Conservation (phyloP, 352 stramenopile species). For the Phytophthora cryptogea region DNA sequence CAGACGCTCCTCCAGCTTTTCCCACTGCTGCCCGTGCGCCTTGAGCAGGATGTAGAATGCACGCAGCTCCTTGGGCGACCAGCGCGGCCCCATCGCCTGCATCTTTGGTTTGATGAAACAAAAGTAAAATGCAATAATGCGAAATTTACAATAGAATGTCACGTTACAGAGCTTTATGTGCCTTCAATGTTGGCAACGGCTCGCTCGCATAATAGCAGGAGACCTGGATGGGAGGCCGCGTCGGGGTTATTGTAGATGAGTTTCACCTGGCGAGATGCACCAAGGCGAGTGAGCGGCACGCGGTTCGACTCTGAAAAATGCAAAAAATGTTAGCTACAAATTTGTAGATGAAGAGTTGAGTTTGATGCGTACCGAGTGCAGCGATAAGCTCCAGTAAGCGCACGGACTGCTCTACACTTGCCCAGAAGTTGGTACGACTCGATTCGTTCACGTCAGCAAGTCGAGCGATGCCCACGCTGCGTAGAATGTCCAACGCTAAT, state of each 20-base stretch:
- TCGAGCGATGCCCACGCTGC: constrained; percentile 24
- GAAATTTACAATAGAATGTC: too few relatives aligned
- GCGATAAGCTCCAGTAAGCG: constrained; percentile 58
- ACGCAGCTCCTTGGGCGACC: constrained; percentile 67
- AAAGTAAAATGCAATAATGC: too few relatives aligned
- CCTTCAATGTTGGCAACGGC: constrained; percentile 63
- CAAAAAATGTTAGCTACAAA: neutral
- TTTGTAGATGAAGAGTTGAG: neutral
- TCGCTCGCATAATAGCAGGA: constrained; percentile 60
- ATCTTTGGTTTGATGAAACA: too few relatives aligned
- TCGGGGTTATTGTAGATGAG: constrained; percentile 60
- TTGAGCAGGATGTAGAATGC: constrained; percentile 71
- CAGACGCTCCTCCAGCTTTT: constrained; percentile 53
- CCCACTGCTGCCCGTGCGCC: constrained; percentile 52
- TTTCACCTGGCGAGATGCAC: constrained; percentile 56
- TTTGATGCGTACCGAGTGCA: constrained; percentile 38
- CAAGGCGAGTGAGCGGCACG: constrained; percentile 57
- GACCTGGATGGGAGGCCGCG: constrained; percentile 30
- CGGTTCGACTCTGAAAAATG: constrained; percentile 45
- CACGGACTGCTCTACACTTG: constrained; percentile 50
- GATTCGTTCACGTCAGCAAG: constrained; percentile 10
- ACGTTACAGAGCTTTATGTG: too few relatives aligned
- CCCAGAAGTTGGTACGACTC: constrained; percentile 15
- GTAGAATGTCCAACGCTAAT: constrained; percentile 50
- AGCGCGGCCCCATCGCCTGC: constrained; percentile 47